phyloP scores from a whole-genome alignment of 1,284 basidiomycete species.

The Puccinia triticina region DNA sequence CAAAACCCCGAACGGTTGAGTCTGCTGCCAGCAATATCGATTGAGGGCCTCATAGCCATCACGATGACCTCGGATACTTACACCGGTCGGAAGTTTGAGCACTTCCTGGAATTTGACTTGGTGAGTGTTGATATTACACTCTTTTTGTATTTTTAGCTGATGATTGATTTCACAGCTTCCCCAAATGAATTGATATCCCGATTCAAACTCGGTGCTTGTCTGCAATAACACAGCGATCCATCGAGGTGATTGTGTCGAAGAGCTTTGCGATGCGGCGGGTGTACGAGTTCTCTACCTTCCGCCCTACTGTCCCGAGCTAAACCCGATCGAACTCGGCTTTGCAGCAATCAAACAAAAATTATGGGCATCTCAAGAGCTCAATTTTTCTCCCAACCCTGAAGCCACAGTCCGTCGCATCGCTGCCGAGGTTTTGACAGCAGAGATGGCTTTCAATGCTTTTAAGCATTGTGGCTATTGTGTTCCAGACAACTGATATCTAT shows the following conservation, averaged over 20 bases:
- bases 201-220: slow-evolving; percentile 1
- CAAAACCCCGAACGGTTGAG: not conserved
- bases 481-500: too few species aligned
- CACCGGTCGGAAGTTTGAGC: not conserved
- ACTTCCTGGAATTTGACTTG: not conserved
- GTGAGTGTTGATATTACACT: not conserved
- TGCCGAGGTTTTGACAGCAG: too few species aligned
- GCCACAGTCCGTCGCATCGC: too few species aligned
- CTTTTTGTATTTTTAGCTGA: not conserved
- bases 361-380: too few species aligned
- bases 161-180: too few species aligned
- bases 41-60: not conserved
- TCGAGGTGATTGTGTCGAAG: not conserved
- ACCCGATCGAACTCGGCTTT: slow-evolving; percentile 13
- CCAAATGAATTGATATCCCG: not conserved
- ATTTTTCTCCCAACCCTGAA: too few species aligned
- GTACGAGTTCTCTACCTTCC: not conserved
- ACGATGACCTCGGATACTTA: not conserved
- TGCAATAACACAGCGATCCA: not conserved
- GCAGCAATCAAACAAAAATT: not conserved
- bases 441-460: too few species aligned
- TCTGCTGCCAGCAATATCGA: not conserved
- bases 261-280: not conserved
- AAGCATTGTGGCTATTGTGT: too few species aligned
- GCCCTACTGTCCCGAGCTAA: slow-evolving; percentile 12